These are phyloP conservation scores for Penicillium angulare DNA, from an alignment of 495 filamentous ascomycete species.

Conservation along the genomic window DNA sequence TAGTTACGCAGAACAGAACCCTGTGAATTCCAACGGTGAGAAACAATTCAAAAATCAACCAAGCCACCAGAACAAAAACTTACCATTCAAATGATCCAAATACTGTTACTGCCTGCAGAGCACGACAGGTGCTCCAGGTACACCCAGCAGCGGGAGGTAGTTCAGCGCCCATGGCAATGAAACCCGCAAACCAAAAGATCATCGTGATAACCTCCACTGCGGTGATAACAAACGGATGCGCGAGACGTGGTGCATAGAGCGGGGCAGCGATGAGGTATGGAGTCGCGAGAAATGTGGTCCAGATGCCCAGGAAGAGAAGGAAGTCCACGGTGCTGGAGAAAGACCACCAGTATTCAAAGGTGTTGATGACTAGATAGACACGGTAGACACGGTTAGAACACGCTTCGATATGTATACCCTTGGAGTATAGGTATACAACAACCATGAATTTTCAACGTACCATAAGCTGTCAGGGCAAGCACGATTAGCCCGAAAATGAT, in stretches of 20 bases:
- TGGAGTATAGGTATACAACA: too few relatives aligned
- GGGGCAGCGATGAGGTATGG: slow-evolving; percentile 65
- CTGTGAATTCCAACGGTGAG: slow-evolving; percentile 24
- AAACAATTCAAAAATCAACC: neutral
- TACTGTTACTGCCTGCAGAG: slow-evolving; percentile 50
- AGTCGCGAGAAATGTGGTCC: slow-evolving; percentile 65
- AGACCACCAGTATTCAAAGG: slow-evolving; percentile 29
- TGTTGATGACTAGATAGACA: slow-evolving; percentile 26
- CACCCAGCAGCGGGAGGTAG: slow-evolving; percentile 49
- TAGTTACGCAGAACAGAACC: slow-evolving; percentile 50
- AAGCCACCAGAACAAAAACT: slow-evolving; percentile 5
- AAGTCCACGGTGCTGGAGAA: slow-evolving; percentile 55
- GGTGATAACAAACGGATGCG: slow-evolving; percentile 61
- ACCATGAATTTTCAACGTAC: slow-evolving; percentile 48
- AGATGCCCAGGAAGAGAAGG: slow-evolving; percentile 71
- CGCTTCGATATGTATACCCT: neutral
- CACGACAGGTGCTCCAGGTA: slow-evolving; percentile 43
- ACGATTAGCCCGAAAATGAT: slow-evolving; percentile 66
- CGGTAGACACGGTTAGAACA: too few relatives aligned
- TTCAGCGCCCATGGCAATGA: slow-evolving; percentile 67
- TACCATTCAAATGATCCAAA: slow-evolving; percentile 61
- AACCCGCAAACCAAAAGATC: slow-evolving; percentile 86
- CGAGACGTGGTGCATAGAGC: slow-evolving; percentile 52
- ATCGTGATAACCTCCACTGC: slow-evolving; percentile 69
- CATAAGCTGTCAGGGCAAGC: slow-evolving; percentile 68